A percentile compares a stretch with the other conserved stretches of the same genome.
Conservation (phyloP, 805 yeast genomes). For the Saccharomycopsis amapae region DNA sequence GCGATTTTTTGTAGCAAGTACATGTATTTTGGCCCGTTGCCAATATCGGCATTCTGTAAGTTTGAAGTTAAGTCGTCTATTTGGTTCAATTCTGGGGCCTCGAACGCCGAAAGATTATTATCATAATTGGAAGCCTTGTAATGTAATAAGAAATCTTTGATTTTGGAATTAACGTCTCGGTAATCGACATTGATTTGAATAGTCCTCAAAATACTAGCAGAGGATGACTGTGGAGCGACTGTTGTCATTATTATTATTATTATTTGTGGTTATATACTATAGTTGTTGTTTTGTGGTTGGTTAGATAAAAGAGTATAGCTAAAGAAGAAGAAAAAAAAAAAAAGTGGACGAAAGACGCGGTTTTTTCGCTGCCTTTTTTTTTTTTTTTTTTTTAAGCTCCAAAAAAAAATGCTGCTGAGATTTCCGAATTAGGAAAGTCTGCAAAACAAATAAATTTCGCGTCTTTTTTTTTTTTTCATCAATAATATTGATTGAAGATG, state of each 20-base stretch:
- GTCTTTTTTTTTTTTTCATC: no score
- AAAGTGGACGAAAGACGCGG: no score
- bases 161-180: conserved; percentile 47
- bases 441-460: no score
- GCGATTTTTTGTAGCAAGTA: conserved; percentile 68
- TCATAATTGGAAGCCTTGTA: conserved; percentile 38
- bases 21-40: conserved; percentile 67
- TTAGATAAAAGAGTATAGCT: no score
- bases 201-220: conserved; percentile 42
- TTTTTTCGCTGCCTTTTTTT: no score
- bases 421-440: no score
- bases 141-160: conserved; percentile 60
- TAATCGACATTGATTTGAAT: conserved; percentile 71
- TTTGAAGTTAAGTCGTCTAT: conserved; percentile 26
- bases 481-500: no score
- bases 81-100: conserved; percentile 24
- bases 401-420: no score
- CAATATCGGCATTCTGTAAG: conserved; percentile 24
- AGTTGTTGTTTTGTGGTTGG: no score
- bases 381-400: no score
- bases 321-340: no score
- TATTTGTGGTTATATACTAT: no score
- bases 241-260: conserved; percentile 9
- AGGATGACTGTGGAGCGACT: conserved; percentile 20
- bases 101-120: conserved; percentile 24